Evolutionary conservation across 2,329 filamentous ascomycete genomes (phyloP), one percentile per base, ranked within the genome.

Genomic region (Bisporella sp.): DNA sequence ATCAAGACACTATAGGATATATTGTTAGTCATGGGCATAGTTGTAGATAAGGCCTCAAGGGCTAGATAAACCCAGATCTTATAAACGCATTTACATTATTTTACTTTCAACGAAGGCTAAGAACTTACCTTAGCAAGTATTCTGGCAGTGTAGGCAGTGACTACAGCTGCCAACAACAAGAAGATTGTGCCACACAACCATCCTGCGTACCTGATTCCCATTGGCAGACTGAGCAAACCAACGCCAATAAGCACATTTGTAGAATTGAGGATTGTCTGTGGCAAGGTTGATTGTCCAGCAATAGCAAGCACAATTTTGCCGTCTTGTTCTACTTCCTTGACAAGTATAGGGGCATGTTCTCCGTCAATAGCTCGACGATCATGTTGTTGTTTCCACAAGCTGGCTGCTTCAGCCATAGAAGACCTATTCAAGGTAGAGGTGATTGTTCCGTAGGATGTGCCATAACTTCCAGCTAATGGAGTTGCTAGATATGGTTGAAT

Each of bases 251-350:
- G 73, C 46, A 95, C 89, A 56, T 75, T 78, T 31, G 48, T 92
- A 3, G 89, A 95, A 69, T 99, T 99, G 75, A 97, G 95, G 55
- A 96, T 79, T 5, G 92, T 97, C 71, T 97, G 92, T 0, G 90
- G 90, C 12, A 97, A 75, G 1, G 92, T 99, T n/a, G 89, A 95
- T 71, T 95, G 90, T 39, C 92, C 92, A 54, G 95, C 86, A 2
- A 96, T 84, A 2, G 92, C 79, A 59, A 92, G 79, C 50, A 96
- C 81, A 45, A 92, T 79, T 63, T 85, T 89, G 41, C 93, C 89
- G 58, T 93, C 89, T 60, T 93, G 87, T 65, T 95, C 87, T 9
- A 96, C 79, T 67, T 91, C 87, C 70, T 90, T 92, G 48, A 96
- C 84, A n/a, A 96, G 71, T 49, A 96, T 77, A 2, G 89, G 87